Base-by-base conservation (phyloP, 495 filamentous ascomycete species). In the Penicillium canariense region DNA sequence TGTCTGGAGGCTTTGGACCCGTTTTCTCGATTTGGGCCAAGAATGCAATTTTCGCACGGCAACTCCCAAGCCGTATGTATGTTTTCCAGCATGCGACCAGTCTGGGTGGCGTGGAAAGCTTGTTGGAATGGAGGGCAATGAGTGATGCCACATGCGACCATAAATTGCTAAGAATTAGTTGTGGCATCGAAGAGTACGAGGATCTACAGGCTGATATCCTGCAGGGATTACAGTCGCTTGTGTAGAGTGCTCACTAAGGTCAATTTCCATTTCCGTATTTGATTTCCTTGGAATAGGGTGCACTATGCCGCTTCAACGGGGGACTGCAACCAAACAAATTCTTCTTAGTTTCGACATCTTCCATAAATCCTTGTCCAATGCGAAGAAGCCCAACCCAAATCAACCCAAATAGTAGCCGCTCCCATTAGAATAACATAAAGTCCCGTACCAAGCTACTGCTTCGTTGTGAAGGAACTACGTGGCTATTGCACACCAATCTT, bases 31-130 rank as follows among this genome's bases (percentile, higher is more conserved):
- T 96, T 17, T 77, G 68, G 31, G 79, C 88, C 77, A 78, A 80
- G 56, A 72, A 73, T 5, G 74, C 78, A 55, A 72, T 74, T 8
- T 67, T 81, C 39, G 93, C 93, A 1, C 77, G 79, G 32, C 70
- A 73, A 38, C 66, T 97, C 43, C 92, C 93, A n/a, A 87, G 84
- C 57, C 84, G 87, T 72, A 68, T 96, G 63, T 55, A 77, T 27
- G 79, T 95, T 34, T 97, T 96, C 73, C 88, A 95, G 58, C 93
- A 97, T 77, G 91, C 93, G 4, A 96, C 93, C 5, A 92, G 88
- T 67, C 70, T 97, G 9, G 93, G 93, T 2, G 90, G 91, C 1
- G 90, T 96, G 8, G 93, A 97, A 81, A 93, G 88, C 60, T 72
- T 96, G 80, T 87, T 97, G 61, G 78, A 60, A 61, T 76, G 65